phyloP scores from a whole-genome alignment of 371 early-diverging fungal genomes.

The Mucor velutinosus region DNA sequence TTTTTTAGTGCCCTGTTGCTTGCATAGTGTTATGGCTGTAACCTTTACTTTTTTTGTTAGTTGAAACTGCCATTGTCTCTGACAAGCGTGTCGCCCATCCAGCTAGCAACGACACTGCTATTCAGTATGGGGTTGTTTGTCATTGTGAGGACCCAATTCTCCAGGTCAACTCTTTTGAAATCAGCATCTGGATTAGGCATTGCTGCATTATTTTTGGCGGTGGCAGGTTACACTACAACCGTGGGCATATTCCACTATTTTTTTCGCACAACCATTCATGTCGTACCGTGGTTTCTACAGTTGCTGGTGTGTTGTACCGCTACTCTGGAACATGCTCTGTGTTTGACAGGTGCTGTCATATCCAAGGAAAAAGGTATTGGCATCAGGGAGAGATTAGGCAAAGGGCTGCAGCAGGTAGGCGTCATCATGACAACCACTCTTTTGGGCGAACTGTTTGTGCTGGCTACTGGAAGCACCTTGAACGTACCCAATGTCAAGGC shows the following conservation, averaged over 20 bases:
- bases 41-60: neutral
- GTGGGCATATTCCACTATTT: conserved; percentile 24
- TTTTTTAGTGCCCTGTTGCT: too few species aligned
- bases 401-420: conserved; percentile 67
- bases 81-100: neutral
- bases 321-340: conserved; percentile 74
- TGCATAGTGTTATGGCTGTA: neutral
- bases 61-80: neutral
- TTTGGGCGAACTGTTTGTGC: conserved; percentile 52
- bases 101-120: neutral
- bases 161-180: conserved; percentile 44
- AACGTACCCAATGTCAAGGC: conserved; percentile 57
- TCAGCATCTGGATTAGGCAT: conserved; percentile 73
- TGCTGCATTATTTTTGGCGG: conserved; percentile 55
- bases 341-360: conserved; percentile 71
- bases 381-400: conserved; percentile 70
- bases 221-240: conserved; percentile 31
- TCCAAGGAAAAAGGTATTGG: conserved; percentile 68
- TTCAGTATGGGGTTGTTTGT: neutral
- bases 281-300: conserved; percentile 54
- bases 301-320: conserved; percentile 69
- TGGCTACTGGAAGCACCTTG: conserved; percentile 58
- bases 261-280: conserved; percentile 14
- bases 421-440: conserved; percentile 63
- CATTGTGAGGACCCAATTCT: neutral